Percentiles rank a stretch among this genome's conserved stretches.
phyloP scores from a whole-genome alignment of 257 asterid species.

The Solanum neorickii region DNA sequence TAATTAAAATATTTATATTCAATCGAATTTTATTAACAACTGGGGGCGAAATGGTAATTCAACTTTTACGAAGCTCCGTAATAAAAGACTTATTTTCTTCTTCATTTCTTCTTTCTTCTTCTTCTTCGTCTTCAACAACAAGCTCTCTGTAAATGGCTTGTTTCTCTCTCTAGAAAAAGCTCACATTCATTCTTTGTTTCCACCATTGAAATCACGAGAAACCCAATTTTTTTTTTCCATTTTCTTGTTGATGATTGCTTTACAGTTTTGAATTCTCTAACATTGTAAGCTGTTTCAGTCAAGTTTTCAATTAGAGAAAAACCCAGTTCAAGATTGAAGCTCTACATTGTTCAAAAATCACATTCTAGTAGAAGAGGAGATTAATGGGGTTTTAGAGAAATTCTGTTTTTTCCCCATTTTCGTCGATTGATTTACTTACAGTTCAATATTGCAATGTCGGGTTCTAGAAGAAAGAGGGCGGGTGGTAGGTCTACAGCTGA shows the following conservation, averaged over 20 bases:
- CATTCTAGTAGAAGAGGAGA: background rate
- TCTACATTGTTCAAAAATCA: too few relatives aligned
- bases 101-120: too few relatives aligned
- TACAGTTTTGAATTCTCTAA: background rate
- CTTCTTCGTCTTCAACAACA: background rate
- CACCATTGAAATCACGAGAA: background rate
- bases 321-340: background rate
- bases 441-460: too few relatives aligned
- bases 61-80: fast-evolving
- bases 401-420: too few relatives aligned
- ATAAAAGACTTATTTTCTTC: too few relatives aligned
- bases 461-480: too few relatives aligned
- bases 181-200: background rate
- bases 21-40: too few relatives aligned
- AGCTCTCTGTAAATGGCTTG: background rate
- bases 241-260: background rate
- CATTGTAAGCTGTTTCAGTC: background rate
- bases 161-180: background rate
- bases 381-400: too few relatives aligned
- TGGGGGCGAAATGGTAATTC: too few relatives aligned
- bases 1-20: too few relatives aligned
- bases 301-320: background rate
- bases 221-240: background rate
- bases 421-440: too few relatives aligned
- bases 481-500: too few relatives aligned